Evolutionary conservation across 2,329 filamentous ascomycete genomes (phyloP).

Genomic region (Onygenales sp.): DNA sequence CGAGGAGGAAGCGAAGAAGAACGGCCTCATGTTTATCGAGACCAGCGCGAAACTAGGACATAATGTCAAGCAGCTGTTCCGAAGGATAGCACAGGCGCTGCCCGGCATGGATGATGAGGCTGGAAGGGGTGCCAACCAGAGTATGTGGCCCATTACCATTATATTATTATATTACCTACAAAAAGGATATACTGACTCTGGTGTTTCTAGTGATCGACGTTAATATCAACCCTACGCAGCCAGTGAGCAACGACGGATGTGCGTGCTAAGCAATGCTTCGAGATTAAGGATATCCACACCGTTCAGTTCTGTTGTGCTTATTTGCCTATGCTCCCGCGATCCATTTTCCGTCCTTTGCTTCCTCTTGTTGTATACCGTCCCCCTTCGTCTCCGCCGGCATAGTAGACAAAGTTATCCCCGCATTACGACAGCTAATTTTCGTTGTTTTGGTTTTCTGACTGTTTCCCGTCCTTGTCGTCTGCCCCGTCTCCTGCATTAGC

Average conservation of each 20-base stretch:
- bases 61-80: conserved; percentile 96
- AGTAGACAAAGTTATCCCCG: no score
- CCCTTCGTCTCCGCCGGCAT: no score
- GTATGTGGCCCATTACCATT: conserved; percentile 43
- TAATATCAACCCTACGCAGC: conserved; percentile 64
- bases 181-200: background rate
- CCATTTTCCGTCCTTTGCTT: background rate
- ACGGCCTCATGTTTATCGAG: conserved; percentile 98
- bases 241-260: conserved; percentile 64
- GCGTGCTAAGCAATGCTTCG: conserved; percentile 43
- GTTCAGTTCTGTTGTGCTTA: background rate
- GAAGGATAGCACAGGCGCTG: conserved; percentile 93
- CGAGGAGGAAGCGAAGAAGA: conserved; percentile 96
- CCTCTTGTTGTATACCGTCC: background rate
- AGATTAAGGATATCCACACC: conserved; percentile 1
- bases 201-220: conserved; percentile 71
- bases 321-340: background rate
- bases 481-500: no score
- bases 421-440: no score
- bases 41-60: conserved; percentile 96
- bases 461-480: background rate
- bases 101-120: conserved; percentile 95
- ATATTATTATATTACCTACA: background rate
- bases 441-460: background rate
- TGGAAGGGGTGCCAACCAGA: conserved; percentile 67